These are phyloP conservation scores for Ceratobasidium sp. DNA, from an alignment of 1,284 basidiomycete genomes.

Conservation along the genomic window DNA sequence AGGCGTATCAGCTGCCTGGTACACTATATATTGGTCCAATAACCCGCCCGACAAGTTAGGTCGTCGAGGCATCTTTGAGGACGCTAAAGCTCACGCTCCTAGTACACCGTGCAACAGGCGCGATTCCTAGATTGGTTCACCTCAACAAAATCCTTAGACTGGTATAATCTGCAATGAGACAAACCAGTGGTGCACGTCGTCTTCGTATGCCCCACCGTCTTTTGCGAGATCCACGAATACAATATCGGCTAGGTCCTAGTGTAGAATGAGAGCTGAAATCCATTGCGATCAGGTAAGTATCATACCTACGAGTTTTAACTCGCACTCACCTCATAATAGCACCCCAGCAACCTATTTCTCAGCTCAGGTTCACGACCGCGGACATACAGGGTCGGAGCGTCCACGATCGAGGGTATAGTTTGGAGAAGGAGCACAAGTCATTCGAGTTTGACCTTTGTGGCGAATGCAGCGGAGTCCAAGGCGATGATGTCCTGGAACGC, in stretches of 20 bases:
- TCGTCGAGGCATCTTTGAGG: not conserved
- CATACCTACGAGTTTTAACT: conserved; percentile 23
- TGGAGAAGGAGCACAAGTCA: no score
- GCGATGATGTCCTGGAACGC: no score
- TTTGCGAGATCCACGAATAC: conserved; percentile 59
- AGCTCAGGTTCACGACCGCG: conserved; percentile 54
- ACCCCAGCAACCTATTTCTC: conserved; percentile 56
- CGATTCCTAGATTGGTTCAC: conserved; percentile 46
- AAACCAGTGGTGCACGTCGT: conserved; percentile 56
- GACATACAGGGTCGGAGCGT: conserved; percentile 55
- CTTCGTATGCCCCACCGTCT: conserved; percentile 61
- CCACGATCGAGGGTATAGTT: no score
- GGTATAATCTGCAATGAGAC: no score
- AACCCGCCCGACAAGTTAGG: no score
- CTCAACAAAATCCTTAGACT: not conserved
- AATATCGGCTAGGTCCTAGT: conserved; percentile 57
- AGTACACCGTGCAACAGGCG: conserved; percentile 59
- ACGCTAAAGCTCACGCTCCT: conserved; percentile 54
- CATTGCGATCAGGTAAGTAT: not conserved
- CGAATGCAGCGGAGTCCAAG: no score
- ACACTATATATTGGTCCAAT: conserved; percentile 58
- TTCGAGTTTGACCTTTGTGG: no score
- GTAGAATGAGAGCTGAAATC: conserved; percentile 54
- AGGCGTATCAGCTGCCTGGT: conserved; percentile 57
- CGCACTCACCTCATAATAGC: conserved; percentile 57